Conservation (phyloP, 2,329 filamentous ascomycete species). For the Cladosporium austrohemisphaericum region DNA sequence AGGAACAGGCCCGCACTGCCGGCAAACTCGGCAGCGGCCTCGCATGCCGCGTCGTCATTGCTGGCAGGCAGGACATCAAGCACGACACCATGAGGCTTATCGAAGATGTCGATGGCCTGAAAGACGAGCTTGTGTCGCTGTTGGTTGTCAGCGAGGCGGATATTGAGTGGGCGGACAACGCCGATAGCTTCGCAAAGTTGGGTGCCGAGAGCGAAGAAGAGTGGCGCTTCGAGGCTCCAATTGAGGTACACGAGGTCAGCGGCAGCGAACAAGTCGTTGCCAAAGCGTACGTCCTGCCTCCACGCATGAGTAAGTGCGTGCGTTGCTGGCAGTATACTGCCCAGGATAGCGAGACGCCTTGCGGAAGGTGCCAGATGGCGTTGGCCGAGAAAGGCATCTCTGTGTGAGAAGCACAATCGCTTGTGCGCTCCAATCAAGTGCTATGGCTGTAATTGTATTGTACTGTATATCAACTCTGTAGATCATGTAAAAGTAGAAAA, state of each 20-base stretch:
- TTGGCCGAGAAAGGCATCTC: conserved; percentile 40
- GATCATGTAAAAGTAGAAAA: not conserved
- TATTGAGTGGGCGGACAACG: conserved; percentile 18
- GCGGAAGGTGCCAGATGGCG: conserved; percentile 67
- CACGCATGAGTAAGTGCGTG: conserved; percentile 66
- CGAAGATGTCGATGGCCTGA: not conserved
- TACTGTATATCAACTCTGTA: conserved; percentile 1
- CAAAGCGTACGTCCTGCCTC: conserved; percentile 34
- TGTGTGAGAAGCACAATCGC: not conserved
- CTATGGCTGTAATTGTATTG: not conserved
- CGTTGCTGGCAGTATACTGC: conserved; percentile 87
- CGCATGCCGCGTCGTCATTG: conserved; percentile 66
- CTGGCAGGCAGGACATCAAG: not conserved
- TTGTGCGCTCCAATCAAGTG: not conserved
- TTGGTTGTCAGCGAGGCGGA: conserved; percentile 42
- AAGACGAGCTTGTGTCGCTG: conserved; percentile 37
- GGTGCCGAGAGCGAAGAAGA: no score
- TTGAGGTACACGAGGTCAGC: conserved; percentile 32
- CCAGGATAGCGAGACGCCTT: conserved; percentile 60
- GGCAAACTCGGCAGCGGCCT: conserved; percentile 78
- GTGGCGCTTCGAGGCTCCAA: conserved; percentile 43
- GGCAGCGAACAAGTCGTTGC: conserved; percentile 24
- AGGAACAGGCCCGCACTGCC: conserved; percentile 67
- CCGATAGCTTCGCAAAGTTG: no score
- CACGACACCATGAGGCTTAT: not conserved